Percentiles rank a stretch among this genome's conserved stretches.
phyloP scores from a whole-genome alignment of 2,329 filamentous ascomycete genomes.

The Aspergillus aculeatinus region DNA sequence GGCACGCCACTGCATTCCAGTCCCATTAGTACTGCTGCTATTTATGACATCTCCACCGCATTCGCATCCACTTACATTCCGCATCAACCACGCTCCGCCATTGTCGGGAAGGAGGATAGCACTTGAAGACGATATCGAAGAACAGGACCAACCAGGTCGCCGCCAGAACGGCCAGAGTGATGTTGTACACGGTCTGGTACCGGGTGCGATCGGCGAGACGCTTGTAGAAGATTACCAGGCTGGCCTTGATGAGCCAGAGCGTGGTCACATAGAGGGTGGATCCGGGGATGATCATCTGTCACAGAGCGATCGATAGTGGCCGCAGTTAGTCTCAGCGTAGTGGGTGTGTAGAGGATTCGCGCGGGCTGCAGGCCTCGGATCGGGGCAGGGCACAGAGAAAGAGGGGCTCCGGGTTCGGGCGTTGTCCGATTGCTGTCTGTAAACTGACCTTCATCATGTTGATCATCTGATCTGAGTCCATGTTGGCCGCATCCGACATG shows the following conservation, averaged over 20 bases:
- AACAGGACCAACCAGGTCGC: slow-evolving; percentile 22
- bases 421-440: neutral
- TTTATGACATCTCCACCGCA: neutral
- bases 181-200: slow-evolving; percentile 22
- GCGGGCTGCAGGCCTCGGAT: neutral
- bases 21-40: neutral
- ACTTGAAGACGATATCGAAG: slow-evolving; percentile 24
- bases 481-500: slow-evolving; percentile 18
- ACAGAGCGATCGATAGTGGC: neutral
- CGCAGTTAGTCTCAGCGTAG: slow-evolving; percentile 2
- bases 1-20: slow-evolving; percentile 14
- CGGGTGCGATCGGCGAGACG: slow-evolving; percentile 22
- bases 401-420: neutral
- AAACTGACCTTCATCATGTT: slow-evolving; percentile 21
- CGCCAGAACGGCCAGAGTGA: slow-evolving; percentile 15
- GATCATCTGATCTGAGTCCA: slow-evolving; percentile 11
- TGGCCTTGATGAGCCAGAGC: slow-evolving; percentile 23
- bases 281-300: slow-evolving; percentile 24
- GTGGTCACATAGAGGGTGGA: slow-evolving; percentile 25
- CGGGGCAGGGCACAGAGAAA: neutral
- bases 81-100: slow-evolving; percentile 9
- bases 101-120: slow-evolving; percentile 18
- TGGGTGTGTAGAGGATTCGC: too few species aligned
- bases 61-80: neutral
- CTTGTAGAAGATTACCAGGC: slow-evolving; percentile 25